Conservation (phyloP, 2,329 filamentous ascomycete species). For the Aspergillus sp. region DNA sequence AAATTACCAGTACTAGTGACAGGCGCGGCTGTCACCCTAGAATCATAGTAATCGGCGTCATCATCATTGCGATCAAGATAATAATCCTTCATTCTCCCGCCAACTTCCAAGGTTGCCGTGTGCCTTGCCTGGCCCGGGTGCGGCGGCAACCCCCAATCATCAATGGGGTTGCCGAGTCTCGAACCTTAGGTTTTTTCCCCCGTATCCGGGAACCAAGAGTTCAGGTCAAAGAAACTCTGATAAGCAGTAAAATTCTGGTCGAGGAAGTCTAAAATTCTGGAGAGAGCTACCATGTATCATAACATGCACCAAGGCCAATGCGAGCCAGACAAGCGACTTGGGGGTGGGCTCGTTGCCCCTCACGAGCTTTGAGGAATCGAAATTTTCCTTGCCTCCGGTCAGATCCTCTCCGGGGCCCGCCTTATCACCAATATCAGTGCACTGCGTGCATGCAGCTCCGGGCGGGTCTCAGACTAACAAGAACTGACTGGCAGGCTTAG, state of each 20-base stretch:
- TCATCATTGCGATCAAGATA: slow-evolving; percentile 14
- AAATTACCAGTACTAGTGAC: slow-evolving; percentile 9
- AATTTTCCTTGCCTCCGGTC: slow-evolving; percentile 16
- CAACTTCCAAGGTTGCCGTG: background rate
- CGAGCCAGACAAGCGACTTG: slow-evolving; percentile 3
- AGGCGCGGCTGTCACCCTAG: background rate
- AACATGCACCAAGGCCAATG: background rate
- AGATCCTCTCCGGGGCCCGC: slow-evolving; percentile 17
- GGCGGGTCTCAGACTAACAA: slow-evolving; percentile 10
- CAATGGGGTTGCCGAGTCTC: background rate
- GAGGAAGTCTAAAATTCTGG: background rate
- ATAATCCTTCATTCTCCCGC: background rate
- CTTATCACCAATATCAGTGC: slow-evolving; percentile 7
- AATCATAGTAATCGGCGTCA: background rate
- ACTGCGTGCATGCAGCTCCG: slow-evolving; percentile 13
- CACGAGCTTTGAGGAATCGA: slow-evolving; percentile 9
- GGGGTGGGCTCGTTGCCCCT: slow-evolving; percentile 9
- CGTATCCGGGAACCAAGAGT: background rate
- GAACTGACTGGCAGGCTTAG: slow-evolving; percentile 16
- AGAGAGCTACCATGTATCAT: slow-evolving; percentile 4
- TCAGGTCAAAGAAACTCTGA: slow-evolving; percentile 9
- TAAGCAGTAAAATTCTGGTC: background rate
- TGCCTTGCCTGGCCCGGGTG: slow-evolving; percentile 20
- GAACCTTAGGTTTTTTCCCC: background rate
- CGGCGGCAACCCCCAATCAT: slow-evolving; percentile 22